Evolutionary conservation across 352 stramenopile genomes (phyloP), one percentile per base, ranked within the genome.

Genomic region (Saprolegnia diclina): DNA sequence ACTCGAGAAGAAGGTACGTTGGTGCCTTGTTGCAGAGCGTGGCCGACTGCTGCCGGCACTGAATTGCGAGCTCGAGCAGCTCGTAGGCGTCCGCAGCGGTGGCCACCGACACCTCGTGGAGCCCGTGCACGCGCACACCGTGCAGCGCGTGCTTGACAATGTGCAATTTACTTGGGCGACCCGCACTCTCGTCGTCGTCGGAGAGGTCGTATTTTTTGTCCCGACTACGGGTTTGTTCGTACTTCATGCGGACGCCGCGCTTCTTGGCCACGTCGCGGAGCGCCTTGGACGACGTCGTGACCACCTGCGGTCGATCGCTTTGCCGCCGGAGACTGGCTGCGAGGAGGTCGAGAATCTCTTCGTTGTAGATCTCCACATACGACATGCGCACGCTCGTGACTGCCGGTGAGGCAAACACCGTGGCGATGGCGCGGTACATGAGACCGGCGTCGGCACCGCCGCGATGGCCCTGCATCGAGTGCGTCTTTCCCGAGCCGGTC

Each of bases 291-390:
- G 46, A 24, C 44, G 21, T 64, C 19, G 16, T 45, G 1, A 16
- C 11, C 45, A 22, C 19, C 0, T 44, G 26, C 40, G 35, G 19
- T 42, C 45, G 5, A 3, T 61, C 59, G 19, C 29, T 57, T 13
- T 68, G 56, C 6, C 24, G 56, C 29, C 56, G 45, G 7, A 71
- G 44, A 57, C 32, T 61, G 1, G n/a, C 26, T 18, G 19, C 24
- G 5, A 71, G 40, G 19, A 71, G 38, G 46, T 71, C 65, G n/a
- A 44, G 35, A 16, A 71, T 37, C 29, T 71, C 56, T 46, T 71
- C 65, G 38, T 71, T 67, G 46, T 71, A 71, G 45, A 71, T 71
- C 38, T 71, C 65, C 7, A 71, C 44, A 52, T 71, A 44, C 32
- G 65, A 71, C 7, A 71, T 46, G 44, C 42, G 37, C 26, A 69